Base-by-base conservation (phyloP, 352 stramenopile genomes). In the Globisporangium parvum region DNA sequence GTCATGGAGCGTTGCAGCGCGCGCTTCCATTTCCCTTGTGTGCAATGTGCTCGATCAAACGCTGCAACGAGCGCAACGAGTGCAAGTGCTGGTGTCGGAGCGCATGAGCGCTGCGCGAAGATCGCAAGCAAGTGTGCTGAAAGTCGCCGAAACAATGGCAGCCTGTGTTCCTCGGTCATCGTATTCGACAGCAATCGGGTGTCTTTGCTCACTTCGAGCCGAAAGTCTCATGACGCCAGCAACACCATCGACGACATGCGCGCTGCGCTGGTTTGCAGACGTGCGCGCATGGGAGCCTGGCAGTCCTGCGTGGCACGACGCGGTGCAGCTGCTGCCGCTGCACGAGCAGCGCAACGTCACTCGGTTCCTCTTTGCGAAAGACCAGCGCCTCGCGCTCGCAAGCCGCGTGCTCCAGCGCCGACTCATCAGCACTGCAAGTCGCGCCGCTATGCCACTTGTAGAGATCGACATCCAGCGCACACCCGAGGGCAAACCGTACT, bases 401-500 rank as follows among this genome's bases (percentile, higher is more conserved):
- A 91, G 82, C 66, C 77, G 77, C 4, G 55, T 91, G 47, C 46
- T 89, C 37, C 82, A 91, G 58, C 66, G 77, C 20, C 57, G 64
- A 6, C 60, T 89, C 21, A 62, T 91, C 18, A 60, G 67, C 26
- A 47, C 72, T 0, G 55, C 71, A 26, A n/a, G 26, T 3, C 2
- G 5, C 15, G 83, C 83, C 39, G 18, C 41, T 9, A 18, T 49
- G 72, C 23, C 57, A 63, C 6, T 78, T 61, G 51, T 2, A 48
- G 12, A 37, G 48, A 83, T 93, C 46, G 48, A 66, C 11, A 85
- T 91, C 54, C 53, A 33, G 15, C 75, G 81, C 31, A 91, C 75
- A 3, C 71, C 69, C 18, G 70, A 91, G 68, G 70, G 71, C 47
- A 92, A 92, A 59, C 80, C 80, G 14, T 90, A 70, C 39, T 90